Evolutionary conservation across 2,329 filamentous ascomycete species (phyloP), one percentile per base, ranked within the genome.

Genomic region (Hawksworthiomyces lignivorus): DNA sequence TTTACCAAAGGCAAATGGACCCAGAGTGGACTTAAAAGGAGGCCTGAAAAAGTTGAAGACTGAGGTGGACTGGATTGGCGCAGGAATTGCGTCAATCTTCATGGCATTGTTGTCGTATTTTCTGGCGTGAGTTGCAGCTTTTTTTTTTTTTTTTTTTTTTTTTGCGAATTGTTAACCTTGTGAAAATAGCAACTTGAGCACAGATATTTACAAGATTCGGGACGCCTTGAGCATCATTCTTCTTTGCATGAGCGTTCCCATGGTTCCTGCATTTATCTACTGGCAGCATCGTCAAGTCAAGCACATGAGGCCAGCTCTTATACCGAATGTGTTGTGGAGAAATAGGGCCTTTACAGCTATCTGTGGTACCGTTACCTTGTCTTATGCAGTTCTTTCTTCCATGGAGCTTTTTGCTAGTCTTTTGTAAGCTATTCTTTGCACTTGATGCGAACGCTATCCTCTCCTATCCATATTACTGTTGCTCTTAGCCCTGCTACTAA

Each of bases 281-380:
- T 82, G 77, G 77, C 66, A 76, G 35, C 62, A 64, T 10, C 60
- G 62, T 4, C 72, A 71, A 37, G 68, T 71, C 36, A 60, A 57
- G 9, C 51, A 55, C 0, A 61, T 62, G 8, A 62, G 61, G 3
- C 69, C 75, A 11, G 75, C 75, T 1, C 54, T 82, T 7, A 80
- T 82, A 18, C 78, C 78, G 0, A 81, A 82, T 53, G 69, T 67
- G 0, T 57, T 82, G 0, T 82, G 78, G 78, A 65, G 59, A n/a
- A 79, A 76, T 32, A 54, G 56, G 1, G 57, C 70, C 3, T 82
- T 82, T 50, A 69, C 72, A 0, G 65, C 60, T 20, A 69, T 77
- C 17, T 82, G 77, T 50, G 49, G 69, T 4, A 70, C 64, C 5
- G 62, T 75, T 1, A 53, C 69, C 4, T 46, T 75, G 4, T 62